Evolutionary conservation across 805 yeast genomes (phyloP).

Genomic region (Alloascoidea africana): DNA sequence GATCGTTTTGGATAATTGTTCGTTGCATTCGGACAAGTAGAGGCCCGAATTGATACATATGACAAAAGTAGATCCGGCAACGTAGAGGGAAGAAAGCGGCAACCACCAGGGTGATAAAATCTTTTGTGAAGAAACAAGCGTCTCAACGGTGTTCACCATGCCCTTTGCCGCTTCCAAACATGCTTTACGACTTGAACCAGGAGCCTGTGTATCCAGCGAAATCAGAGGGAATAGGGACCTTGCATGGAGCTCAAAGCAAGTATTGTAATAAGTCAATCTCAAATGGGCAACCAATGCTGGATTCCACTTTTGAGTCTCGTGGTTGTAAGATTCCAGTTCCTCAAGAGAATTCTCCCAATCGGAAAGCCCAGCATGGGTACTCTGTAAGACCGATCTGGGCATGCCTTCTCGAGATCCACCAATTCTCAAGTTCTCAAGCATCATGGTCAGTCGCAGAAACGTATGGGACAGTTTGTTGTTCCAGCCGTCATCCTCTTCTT

Average conservation of each 20-base stretch:
- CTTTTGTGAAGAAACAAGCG: constrained; percentile 9
- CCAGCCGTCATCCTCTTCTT: constrained; percentile 29
- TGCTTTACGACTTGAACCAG: background rate
- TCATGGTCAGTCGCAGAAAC: constrained; percentile 6
- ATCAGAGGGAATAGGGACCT: background rate
- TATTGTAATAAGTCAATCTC: background rate
- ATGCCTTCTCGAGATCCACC: constrained; percentile 8
- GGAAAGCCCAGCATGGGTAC: constrained; percentile 5
- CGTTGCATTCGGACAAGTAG: constrained; percentile 5
- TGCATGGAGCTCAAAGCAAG: background rate
- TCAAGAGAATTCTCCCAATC: constrained; percentile 7
- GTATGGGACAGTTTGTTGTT: constrained; percentile 19
- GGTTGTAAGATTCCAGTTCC: no score
- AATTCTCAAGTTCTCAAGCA: constrained; percentile 6
- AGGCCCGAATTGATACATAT: constrained; percentile 29
- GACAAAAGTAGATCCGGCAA: constrained; percentile 26
- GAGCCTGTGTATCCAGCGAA: background rate
- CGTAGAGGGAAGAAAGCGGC: constrained; percentile 27
- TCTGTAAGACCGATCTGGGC: constrained; percentile 5
- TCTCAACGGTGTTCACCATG: constrained; percentile 3
- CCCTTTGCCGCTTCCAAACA: constrained; percentile 9
- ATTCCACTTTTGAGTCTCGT: background rate
- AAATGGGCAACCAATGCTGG: background rate
- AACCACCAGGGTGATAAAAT: constrained; percentile 37
- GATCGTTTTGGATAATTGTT: constrained; percentile 10